Conservation (phyloP, 257 asterid species). For the Solanum chmielewskii region DNA sequence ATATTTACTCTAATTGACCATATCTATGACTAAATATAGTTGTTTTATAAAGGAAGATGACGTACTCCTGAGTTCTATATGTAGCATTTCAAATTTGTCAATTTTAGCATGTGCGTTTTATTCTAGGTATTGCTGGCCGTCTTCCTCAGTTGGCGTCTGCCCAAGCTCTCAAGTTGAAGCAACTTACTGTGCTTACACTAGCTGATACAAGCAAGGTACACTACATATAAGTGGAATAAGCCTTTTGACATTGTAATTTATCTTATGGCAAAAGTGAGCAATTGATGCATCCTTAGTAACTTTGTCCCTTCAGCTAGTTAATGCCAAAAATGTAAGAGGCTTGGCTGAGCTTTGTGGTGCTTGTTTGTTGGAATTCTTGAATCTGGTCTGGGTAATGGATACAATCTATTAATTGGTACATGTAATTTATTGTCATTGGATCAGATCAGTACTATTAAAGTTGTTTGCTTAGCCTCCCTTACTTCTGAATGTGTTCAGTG, state of each 20-base stretch:
- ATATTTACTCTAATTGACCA: neutral
- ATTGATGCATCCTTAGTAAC: neutral
- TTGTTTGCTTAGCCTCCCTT: neutral
- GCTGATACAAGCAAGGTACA: conserved; percentile 86
- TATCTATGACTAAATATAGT: neutral
- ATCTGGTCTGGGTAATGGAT: neutral
- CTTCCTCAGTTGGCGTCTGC: conserved; percentile 75
- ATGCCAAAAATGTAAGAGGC: neutral
- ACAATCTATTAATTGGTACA: neutral
- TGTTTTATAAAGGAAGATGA: neutral
- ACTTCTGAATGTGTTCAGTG: neutral
- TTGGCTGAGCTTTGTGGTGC: neutral
- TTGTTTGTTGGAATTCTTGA: neutral
- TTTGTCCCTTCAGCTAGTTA: neutral
- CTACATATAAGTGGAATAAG: neutral
- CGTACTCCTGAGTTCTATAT: neutral
- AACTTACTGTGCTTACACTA: conserved; percentile 84
- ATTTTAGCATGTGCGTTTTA: neutral
- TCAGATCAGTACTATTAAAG: neutral
- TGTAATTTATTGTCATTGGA: neutral
- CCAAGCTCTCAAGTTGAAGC: conserved; percentile 92
- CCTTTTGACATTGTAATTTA: neutral
- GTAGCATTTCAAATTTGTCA: neutral
- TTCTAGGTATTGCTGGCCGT: conserved; percentile 40
- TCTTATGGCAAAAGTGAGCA: neutral